Conservation (phyloP, 768 basidiomycete species). For the Leucosporidium creatinivorum region DNA sequence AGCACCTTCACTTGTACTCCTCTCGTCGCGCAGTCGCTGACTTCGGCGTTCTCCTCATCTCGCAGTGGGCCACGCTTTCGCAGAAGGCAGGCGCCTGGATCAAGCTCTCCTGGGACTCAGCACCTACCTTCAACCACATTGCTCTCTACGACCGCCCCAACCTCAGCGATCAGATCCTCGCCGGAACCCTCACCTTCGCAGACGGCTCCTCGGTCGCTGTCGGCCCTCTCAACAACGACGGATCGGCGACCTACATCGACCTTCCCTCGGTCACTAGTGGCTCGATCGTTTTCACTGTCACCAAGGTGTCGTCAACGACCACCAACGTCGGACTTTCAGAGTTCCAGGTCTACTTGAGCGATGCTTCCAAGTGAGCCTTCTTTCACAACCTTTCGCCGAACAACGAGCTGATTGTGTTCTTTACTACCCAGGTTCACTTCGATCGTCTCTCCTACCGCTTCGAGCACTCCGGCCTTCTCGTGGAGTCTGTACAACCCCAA, state of each 20-base stretch:
- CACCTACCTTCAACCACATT: conserved; percentile 13
- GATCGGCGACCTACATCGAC: conserved; percentile 15
- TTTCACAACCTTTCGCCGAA: neutral
- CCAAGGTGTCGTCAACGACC: conserved; percentile 10
- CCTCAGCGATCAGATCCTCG: conserved; percentile 13
- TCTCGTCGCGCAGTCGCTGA: neutral
- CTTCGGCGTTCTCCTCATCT: neutral
- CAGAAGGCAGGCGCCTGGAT: conserved; percentile 10
- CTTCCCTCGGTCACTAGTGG: conserved; percentile 9
- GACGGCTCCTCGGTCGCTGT: conserved; percentile 15
- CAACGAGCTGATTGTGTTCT: neutral
- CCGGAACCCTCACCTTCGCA: conserved; percentile 19
- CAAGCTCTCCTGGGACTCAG: conserved; percentile 10
- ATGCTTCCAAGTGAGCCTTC: neutral
- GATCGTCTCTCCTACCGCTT: too few relatives aligned
- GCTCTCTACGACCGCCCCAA: conserved; percentile 27
- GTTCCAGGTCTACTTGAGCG: conserved; percentile 9
- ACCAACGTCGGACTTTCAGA: conserved; percentile 26
- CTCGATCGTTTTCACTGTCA: conserved; percentile 13
- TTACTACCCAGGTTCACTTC: too few relatives aligned
- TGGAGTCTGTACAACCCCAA: too few relatives aligned
- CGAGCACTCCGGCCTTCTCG: too few relatives aligned
- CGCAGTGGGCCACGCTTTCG: conserved; percentile 15
- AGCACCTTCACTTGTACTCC: neutral
- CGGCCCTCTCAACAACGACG: conserved; percentile 10